Evolutionary conservation across 73 alveolate genomes (phyloP).

Genomic region (Paramecium primaurelia): DNA sequence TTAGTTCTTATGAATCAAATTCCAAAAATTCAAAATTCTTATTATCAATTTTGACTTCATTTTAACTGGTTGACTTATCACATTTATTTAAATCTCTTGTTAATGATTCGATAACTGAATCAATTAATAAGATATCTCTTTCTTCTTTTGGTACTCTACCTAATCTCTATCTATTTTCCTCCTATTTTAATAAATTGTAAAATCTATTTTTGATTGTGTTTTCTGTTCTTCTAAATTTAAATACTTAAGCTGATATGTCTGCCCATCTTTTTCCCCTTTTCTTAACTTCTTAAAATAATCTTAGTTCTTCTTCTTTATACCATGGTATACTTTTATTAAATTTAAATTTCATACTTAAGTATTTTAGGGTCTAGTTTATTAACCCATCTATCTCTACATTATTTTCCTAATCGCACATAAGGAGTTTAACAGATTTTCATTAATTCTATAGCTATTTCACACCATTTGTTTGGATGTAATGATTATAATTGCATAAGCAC

Average conservation of each 20-base stretch:
- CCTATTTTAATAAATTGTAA: constrained; percentile 7
- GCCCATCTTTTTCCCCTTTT: constrained; percentile 45
- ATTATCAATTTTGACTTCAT: neutral
- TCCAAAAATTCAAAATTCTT: neutral
- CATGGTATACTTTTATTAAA: constrained; percentile 29
- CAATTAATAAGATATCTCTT: neutral
- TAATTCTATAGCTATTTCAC: constrained; percentile 29
- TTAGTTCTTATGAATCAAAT: neutral
- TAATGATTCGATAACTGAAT: neutral
- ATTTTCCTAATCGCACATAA: constrained; percentile 23
- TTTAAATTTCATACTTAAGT: neutral
- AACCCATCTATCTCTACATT: constrained; percentile 48
- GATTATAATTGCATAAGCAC: neutral
- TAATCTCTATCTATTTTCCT: constrained; percentile 32
- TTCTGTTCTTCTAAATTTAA: constrained; percentile 15
- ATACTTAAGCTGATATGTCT: neutral
- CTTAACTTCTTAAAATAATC: constrained; percentile 5
- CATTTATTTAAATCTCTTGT: neutral
- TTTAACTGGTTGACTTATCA: neutral
- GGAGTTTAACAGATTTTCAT: constrained; percentile 38
- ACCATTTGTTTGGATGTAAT: constrained; percentile 22
- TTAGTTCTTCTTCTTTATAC: constrained; percentile 18
- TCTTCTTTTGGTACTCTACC: constrained; percentile 24
- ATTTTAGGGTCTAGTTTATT: constrained; percentile 47
- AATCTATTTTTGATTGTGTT: constrained; percentile 37